Evolutionary conservation across 2,329 filamentous ascomycete genomes (phyloP), one percentile per base, ranked within the genome.

Genomic region (Coleophoma crateriformis): DNA sequence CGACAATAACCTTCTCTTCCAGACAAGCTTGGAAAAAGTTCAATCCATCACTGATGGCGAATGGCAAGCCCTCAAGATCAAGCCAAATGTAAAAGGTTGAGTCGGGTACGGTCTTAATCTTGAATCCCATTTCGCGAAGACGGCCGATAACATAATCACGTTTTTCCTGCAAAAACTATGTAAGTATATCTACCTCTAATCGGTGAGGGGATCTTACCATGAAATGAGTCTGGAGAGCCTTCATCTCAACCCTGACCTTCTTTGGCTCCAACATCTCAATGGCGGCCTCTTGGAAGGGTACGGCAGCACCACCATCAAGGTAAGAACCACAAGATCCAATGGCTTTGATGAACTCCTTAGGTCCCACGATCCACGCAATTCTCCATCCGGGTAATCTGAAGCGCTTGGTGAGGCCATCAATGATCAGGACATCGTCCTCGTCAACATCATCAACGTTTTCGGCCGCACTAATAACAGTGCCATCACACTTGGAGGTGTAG

Each of bases 1-100:
- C 92, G 15, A 96, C 90, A 64, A 96, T 96, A 58, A 95, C 89
- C 77, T 95, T 95, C 75, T 96, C 90, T 63, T 88, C 83, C 41
- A 97, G 74, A 65, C 94, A 94, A 32, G 90, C 90, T 67, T 94
- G 84, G 82, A 97, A 96, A 79, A 97, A 97, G 74, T 95, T 96
- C 63, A 97, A 75, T 8, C 92, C 92, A 66, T 97, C 92, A 52
- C 87, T 85, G 67, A 97, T 95, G 54, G 84, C 80, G n/a, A 79
- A 78, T 0, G 92, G 88, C 3, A 94, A 75, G 44, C 78, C 77
- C 68, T 76, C 84, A 59, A 80, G 83, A 71, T 77, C 81, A 19
- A 87, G 72, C 84, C 85, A 96, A 60, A 96, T 81, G 74, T 97
- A 97, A 69, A 97, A 97, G 1, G 92, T 97, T 54, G 86, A 88